A percentile compares a stretch with the other conserved stretches of the same genome.
These are phyloP conservation scores for Omphalotus guepiniiformis DNA, from an alignment of 768 basidiomycete species.

Conservation along the genomic window DNA sequence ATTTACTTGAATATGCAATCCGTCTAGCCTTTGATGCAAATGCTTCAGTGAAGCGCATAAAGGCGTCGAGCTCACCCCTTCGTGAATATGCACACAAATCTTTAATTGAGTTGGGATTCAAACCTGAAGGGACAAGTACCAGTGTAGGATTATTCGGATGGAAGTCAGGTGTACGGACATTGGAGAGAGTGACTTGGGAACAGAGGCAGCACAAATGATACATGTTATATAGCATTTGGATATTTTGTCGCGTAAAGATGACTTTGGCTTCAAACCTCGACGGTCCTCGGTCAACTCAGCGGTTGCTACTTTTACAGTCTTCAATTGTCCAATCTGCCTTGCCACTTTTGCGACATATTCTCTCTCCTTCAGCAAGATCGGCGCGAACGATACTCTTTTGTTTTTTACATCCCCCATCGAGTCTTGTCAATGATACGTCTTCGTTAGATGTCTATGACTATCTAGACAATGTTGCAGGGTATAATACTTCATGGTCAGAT, in stretches of 20 bases:
- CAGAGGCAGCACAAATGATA: slow-evolving; percentile 4
- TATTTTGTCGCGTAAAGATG: slow-evolving; percentile 14
- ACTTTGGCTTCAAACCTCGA: slow-evolving; percentile 16
- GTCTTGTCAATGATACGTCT: slow-evolving; percentile 27
- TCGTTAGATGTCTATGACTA: slow-evolving; percentile 43
- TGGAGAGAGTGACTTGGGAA: slow-evolving; percentile 46
- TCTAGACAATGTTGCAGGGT: slow-evolving; percentile 49
- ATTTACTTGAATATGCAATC: slow-evolving; percentile 59
- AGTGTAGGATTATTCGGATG: slow-evolving; percentile 55
- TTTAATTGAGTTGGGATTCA: slow-evolving; percentile 47
- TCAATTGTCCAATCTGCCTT: slow-evolving; percentile 54
- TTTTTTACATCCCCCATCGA: slow-evolving; percentile 49
- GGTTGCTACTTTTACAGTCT: slow-evolving; percentile 55
- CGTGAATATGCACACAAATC: slow-evolving; percentile 43
- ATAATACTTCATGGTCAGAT: slow-evolving; percentile 33
- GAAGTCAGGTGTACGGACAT: slow-evolving; percentile 40
- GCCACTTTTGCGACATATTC: slow-evolving; percentile 48
- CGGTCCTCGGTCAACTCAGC: slow-evolving; percentile 21
- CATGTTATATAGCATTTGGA: neutral
- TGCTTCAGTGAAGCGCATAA: slow-evolving; percentile 39
- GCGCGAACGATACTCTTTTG: slow-evolving; percentile 45
- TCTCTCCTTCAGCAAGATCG: slow-evolving; percentile 12
- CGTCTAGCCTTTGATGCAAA: slow-evolving; percentile 50
- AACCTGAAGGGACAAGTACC: slow-evolving; percentile 35
- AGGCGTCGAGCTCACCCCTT: slow-evolving; percentile 45